A percentile compares a stretch with the other conserved stretches of the same genome.
Evolutionary conservation across 2,329 filamentous ascomycete species (phyloP).

Genomic region (Aspergillus nomiae): DNA sequence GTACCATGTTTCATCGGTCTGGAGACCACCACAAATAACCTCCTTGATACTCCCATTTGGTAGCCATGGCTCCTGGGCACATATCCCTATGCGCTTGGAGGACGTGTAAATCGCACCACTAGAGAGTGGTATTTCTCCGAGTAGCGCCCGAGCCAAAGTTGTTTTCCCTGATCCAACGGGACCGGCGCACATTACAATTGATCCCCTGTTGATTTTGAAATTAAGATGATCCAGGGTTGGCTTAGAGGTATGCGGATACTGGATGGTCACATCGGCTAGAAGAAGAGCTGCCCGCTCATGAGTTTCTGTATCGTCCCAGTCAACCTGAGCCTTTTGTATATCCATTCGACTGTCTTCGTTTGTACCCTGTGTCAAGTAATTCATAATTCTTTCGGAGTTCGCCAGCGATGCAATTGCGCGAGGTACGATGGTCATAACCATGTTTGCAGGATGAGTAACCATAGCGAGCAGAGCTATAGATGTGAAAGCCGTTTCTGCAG

Average conservation of each 20-base stretch:
- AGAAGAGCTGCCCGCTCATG: neutral
- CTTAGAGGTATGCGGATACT: no score
- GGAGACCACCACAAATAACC: neutral
- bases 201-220: neutral
- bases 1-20: neutral
- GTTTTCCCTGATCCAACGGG: slow-evolving; percentile 13
- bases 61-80: slow-evolving; percentile 5
- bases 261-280: neutral
- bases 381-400: neutral
- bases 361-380: neutral
- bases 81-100: neutral
- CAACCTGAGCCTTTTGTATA: no score
- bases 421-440: slow-evolving; percentile 4
- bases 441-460: slow-evolving; percentile 9
- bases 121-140: slow-evolving; percentile 2
- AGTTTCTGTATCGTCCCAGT: neutral
- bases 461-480: slow-evolving; percentile 3
- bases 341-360: no score
- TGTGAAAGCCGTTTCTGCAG: neutral
- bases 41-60: slow-evolving; percentile 5
- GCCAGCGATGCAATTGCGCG: neutral
- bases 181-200: neutral
- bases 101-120: neutral
- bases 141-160: slow-evolving; percentile 1
- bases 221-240: neutral